Evolutionary conservation across 1,284 basidiomycete genomes (phyloP).

Genomic region (Trichosporon inkin): DNA sequence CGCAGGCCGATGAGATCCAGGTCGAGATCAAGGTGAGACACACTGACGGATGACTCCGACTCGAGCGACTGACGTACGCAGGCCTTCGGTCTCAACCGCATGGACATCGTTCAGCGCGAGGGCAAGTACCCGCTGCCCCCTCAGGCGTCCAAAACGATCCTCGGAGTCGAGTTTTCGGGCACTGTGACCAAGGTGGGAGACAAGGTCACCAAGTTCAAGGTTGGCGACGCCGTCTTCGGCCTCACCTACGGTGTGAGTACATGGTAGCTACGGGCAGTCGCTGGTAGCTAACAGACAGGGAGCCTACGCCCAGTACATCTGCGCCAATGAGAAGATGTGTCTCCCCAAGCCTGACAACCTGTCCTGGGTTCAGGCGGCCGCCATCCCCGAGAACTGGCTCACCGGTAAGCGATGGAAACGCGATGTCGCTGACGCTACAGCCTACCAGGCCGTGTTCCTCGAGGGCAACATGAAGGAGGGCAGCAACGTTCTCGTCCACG

Average conservation of each 20-base stretch:
- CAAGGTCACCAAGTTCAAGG: constrained; percentile 58
- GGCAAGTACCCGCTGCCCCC: constrained; percentile 75
- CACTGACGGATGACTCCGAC: not conserved
- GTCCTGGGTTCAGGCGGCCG: constrained; percentile 77
- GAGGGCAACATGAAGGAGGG: constrained; percentile 66
- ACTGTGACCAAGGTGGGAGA: constrained; percentile 60
- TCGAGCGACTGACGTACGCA: constrained; percentile 26
- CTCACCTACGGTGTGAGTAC: constrained; percentile 62
- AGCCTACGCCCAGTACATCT: constrained; percentile 86
- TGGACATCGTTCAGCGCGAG: constrained; percentile 73
- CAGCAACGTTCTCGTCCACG: constrained; percentile 80
- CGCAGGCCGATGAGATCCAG: constrained; percentile 62
- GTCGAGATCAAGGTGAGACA: constrained; percentile 53
- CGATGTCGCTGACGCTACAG: constrained; percentile 47
- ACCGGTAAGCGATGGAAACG: constrained; percentile 59
- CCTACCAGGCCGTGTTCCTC: constrained; percentile 74
- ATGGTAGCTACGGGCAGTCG: not conserved
- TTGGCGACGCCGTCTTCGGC: constrained; percentile 78
- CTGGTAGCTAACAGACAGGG: constrained; percentile 57
- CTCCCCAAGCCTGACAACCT: constrained; percentile 71
- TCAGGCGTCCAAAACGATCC: constrained; percentile 64
- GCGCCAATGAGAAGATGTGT: constrained; percentile 63
- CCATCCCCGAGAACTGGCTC: constrained; percentile 78
- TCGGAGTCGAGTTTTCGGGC: constrained; percentile 91
- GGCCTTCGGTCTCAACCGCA: constrained; percentile 80